Evolutionary conservation across 1,284 basidiomycete species (phyloP).

Genomic region (Afroboletus lepidellus): DNA sequence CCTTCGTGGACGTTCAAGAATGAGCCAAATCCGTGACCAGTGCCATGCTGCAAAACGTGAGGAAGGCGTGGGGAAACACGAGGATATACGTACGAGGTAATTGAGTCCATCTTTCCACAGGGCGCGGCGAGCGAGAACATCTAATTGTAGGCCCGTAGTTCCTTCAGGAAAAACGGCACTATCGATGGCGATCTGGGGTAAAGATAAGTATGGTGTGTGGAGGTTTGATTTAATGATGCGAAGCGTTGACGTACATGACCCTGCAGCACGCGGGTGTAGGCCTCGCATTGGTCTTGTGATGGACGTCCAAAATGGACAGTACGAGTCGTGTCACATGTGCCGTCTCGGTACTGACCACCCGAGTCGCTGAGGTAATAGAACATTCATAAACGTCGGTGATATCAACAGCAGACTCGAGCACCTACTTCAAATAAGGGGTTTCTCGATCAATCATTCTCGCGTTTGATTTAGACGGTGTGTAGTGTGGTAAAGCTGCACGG

Average conservation of each 20-base stretch:
- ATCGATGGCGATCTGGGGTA: conserved; percentile 83
- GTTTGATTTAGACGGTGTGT: conserved; percentile 73
- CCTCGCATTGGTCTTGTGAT: conserved; percentile 79
- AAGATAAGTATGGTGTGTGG: conserved; percentile 16
- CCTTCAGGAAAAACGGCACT: conserved; percentile 86
- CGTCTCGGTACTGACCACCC: conserved; percentile 86
- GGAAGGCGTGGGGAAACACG: conserved; percentile 4
- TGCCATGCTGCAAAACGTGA: conserved; percentile 62
- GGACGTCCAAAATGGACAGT: conserved; percentile 89
- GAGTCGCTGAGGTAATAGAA: conserved; percentile 62
- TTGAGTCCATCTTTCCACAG: conserved; percentile 90
- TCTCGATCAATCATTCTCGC: conserved; percentile 75
- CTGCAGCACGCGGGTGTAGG: conserved; percentile 93
- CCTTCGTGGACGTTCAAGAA: conserved; percentile 82
- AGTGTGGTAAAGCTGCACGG: conserved; percentile 80
- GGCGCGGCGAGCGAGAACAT: conserved; percentile 81
- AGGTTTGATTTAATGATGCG: conserved; percentile 18
- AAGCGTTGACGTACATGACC: conserved; percentile 72
- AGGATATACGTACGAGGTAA: conserved; percentile 56
- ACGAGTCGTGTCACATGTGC: conserved; percentile 91
- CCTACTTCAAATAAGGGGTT: conserved; percentile 87
- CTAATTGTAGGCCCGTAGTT: conserved; percentile 77
- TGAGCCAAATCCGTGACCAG: conserved; percentile 81
- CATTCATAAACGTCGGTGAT: conserved; percentile 17
- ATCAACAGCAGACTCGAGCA: conserved; percentile 15